Evolutionary conservation across 768 basidiomycete genomes (phyloP), one percentile per base, ranked within the genome.

Genomic region (Cantharellus cinnabarinus): DNA sequence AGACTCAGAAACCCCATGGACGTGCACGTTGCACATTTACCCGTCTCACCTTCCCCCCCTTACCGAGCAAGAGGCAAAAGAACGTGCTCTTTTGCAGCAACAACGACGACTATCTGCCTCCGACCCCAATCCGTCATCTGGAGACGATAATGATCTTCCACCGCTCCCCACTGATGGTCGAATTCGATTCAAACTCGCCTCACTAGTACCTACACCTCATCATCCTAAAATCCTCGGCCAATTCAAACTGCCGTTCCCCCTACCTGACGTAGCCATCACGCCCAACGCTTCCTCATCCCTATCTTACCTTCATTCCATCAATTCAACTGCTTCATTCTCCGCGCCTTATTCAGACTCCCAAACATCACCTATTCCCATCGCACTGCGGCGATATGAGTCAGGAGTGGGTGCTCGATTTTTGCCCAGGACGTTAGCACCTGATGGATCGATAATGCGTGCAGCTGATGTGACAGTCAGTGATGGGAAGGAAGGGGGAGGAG

Each of bases 1-100:
- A 67, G 94, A 97, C 66, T 89, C 87, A 50, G 93, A 98, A 70
- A 91, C 89, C 34, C 90, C 94, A 0, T 98, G 91, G 91, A 81
- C 83, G 52, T 97, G 93, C 66, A 80, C 79, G n/a, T 74, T 90
- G 50, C 50, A 53, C 50, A 57, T 61, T 20, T 48, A 48, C 44
- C 44, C 44, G 10, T 48, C 44, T 10, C 10, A 48, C 29, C 44
- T 48, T 48, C 29, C 44, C 29, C 44, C 44, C 29, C 44, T 48
- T 29, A 10, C 44, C 10, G 44, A 48, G 44, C 44, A 29, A 10
- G 44, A 48, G 10, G 44, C 44, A 29, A 48, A 48, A 48, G 44
- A 48, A 48, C 44, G 44, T 48, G 44, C 44, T 48, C 44, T 29
- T 10, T 48, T 48, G 10, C 44, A 10, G 44, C 10, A 48, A 48